Evolutionary conservation across 1,284 basidiomycete species (phyloP), one percentile per base, ranked within the genome.

Genomic region (Tranzscheliella williamsii): DNA sequence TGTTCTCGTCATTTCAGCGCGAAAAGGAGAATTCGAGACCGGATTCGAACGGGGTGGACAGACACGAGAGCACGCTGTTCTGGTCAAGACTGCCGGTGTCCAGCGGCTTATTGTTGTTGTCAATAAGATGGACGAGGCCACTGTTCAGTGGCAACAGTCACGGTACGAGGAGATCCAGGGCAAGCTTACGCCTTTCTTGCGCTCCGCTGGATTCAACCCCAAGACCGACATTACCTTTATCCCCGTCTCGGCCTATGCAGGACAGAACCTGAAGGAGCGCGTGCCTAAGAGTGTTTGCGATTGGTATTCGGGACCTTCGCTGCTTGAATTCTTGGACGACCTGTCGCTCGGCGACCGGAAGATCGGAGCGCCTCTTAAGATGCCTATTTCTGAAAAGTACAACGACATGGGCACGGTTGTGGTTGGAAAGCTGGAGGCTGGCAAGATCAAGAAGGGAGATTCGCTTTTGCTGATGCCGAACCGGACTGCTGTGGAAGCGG

Each of bases 51-150:
- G 67, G 21, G 73, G 72, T 29, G 75, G 75, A 42, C 75, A 77
- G 64, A 77, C 75, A 39, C 67, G 75, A 17, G 75, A 77, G 65
- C 75, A 77, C 43, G 75, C 70, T 21, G 67, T 77, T 53, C 63
- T 77, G 16, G 73, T 76, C 60, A 76, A 76, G 67, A 77, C 75
- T 5, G 73, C 73, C 9, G 75, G 75, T 57, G 75, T 77, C 23
- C 75, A 76, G 63, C 70, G 67, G 16, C 50, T 77, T 24, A 65
- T 77, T 32, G 69, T 77, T 24, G 75, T 76, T 20, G 64, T 77
- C 38, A 77, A 77, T 65, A 77, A 77, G 69, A 77, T 77, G 75
- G 75, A 77, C 65, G 75, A 77, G 44, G 32, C 66, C 21, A 76
- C 73, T 3, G 73, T 76, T 32, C 48, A 73, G 37, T 77, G 73